These are phyloP conservation scores for Royoungia palumana DNA, from an alignment of 768 basidiomycete genomes.

Conservation along the genomic window DNA sequence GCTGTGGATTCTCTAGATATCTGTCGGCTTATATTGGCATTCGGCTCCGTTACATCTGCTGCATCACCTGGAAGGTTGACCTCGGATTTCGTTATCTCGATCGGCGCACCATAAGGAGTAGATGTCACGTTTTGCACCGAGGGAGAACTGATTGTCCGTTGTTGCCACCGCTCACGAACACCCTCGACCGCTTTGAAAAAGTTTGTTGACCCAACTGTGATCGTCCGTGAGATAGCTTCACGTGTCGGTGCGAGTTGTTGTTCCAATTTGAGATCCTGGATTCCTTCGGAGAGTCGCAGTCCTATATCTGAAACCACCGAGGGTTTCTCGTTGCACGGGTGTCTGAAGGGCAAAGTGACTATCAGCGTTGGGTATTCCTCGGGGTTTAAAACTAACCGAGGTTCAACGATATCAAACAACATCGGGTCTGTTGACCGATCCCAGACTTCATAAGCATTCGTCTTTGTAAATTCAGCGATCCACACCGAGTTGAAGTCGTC, in stretches of 20 bases:
- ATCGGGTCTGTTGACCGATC: conserved; percentile 86
- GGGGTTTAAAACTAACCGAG: conserved; percentile 50
- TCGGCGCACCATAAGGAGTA: conserved; percentile 18
- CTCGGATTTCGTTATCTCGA: conserved; percentile 32
- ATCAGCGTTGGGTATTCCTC: conserved; percentile 1
- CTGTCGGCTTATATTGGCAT: conserved; percentile 15
- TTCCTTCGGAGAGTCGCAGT: conserved; percentile 85
- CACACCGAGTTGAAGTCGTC: conserved; percentile 87
- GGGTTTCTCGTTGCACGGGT: conserved; percentile 90
- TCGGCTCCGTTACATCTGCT: conserved; percentile 15
- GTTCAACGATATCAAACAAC: conserved; percentile 94
- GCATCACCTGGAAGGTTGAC: conserved; percentile 11
- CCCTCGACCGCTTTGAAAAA: conserved; percentile 91
- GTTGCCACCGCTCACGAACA: conserved; percentile 71
- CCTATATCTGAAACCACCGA: conserved; percentile 90
- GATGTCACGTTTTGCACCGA: conserved; percentile 23
- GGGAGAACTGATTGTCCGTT: conserved; percentile 32
- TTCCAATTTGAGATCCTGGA: conserved; percentile 90
- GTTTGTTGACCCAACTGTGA: conserved; percentile 69
- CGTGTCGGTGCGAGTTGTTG: conserved; percentile 92
- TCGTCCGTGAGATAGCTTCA: conserved; percentile 79
- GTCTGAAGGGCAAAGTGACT: conserved; percentile 42
- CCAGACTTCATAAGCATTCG: conserved; percentile 89
- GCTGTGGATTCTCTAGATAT: conserved; percentile 27
- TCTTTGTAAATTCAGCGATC: conserved; percentile 84